Base-by-base conservation (phyloP, 352 stramenopile species). In the Phytophthora pinifolia region DNA sequence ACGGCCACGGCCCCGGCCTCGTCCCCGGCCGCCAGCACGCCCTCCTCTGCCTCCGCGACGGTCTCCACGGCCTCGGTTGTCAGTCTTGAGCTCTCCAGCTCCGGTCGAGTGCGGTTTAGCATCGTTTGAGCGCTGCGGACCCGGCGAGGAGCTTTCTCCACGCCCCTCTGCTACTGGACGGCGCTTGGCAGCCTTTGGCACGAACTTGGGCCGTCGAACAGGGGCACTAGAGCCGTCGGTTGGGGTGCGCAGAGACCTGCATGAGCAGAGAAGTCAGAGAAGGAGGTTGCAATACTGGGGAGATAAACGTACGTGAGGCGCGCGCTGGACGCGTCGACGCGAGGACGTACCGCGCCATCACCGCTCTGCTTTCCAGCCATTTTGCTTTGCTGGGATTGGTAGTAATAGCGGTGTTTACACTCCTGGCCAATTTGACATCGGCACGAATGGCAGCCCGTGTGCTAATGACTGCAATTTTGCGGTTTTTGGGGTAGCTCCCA, bases 191-290 rank as follows among this genome's bases (percentile, higher is more conserved):
- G 76, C 79, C 59, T 90, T 92, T 5, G 83, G 83, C 4, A 90
- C 77, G 54, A 92, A 92, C 72, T 92, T 92, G 35, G 78, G 81
- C 17, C 79, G 74, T 9, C 81, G 78, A 13, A 71, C 59, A 42
- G 73, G 56, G 2, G 66, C 69, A n/a, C 42, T 46, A 18, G 69
- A 43, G 1, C 67, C 46, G 29, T 78, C 69, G 1, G 51, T 54
- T 22, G 74, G 62, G 4, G 66, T 82, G 33, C 81, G 79, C 2
- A 92, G 63, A 13, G 81, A 92, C 27, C 81, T 92, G 43, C 25
- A 17, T 6, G 2, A 41, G 38, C 1, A 48, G 32, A 60, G 27
- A 41, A 14, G n/a, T 59, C 50, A 52, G 20, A 36, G 14, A 17
- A 38, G 12, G 6, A 31, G n/a, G 18, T 27, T 25, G 1, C 60